Percentiles rank a stretch among this genome's conserved stretches.
phyloP scores from a whole-genome alignment of 345 rosid genomes.

The Schrenkiella parvula region DNA sequence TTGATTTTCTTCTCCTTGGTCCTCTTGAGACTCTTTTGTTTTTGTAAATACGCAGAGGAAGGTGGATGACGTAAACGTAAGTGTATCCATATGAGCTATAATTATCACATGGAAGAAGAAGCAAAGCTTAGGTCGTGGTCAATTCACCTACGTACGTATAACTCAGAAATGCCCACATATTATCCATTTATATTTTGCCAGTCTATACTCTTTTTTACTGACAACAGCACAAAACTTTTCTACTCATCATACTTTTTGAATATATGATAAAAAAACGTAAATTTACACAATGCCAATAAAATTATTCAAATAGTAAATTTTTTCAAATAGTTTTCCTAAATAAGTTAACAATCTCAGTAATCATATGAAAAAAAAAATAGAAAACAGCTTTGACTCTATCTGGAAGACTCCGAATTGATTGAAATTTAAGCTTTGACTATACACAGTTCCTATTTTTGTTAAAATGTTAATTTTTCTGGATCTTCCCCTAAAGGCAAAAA shows the following conservation, averaged over 20 bases:
- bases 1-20: neutral
- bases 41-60: neutral
- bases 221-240: neutral
- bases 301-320: neutral
- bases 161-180: constrained; percentile 2
- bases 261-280: neutral
- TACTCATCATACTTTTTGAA: neutral
- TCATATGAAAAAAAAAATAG: neutral
- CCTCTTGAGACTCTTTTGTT: neutral
- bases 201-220: neutral
- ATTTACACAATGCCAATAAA: no score
- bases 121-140: constrained; percentile 16
- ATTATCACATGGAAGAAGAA: constrained; percentile 17
- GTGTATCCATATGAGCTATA: neutral
- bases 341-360: neutral
- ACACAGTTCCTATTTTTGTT: neutral
- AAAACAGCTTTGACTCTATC: neutral
- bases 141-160: constrained; percentile 23
- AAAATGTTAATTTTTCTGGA: neutral
- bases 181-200: constrained; percentile 10
- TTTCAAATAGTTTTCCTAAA: neutral
- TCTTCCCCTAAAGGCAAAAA: neutral
- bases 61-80: constrained; percentile 15
- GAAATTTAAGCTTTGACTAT: neutral
- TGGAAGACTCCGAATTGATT: neutral